These are phyloP conservation scores for Mycosphaerella arachidis DNA, from an alignment of 2,329 filamentous ascomycete genomes.

Conservation along the genomic window DNA sequence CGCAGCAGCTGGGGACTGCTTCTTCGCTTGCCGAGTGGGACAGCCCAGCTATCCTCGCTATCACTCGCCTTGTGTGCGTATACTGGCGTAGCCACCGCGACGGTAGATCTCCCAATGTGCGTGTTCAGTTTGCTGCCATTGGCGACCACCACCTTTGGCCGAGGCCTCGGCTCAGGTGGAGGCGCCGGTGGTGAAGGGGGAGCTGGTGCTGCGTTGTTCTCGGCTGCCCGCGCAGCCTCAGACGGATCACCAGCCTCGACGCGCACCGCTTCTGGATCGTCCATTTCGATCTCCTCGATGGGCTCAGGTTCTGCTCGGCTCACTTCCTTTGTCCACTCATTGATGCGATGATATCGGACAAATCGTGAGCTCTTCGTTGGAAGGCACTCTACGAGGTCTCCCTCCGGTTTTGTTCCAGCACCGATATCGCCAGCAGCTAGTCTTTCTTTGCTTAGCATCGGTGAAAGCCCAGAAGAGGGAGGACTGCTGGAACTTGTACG, in stretches of 20 bases:
- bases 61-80: constrained; percentile 7
- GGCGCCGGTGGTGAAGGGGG: constrained; percentile 15
- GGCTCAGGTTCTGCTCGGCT: constrained; percentile 66
- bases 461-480: constrained; percentile 3
- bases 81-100: constrained; percentile 6
- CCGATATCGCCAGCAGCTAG: neutral
- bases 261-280: constrained; percentile 39
- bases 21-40: constrained; percentile 16
- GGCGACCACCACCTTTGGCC: neutral
- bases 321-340: constrained; percentile 94
- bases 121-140: constrained; percentile 3
- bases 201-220: constrained; percentile 22
- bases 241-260: constrained; percentile 45
- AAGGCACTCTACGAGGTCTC: constrained; percentile 54
- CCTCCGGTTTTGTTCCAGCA: neutral
- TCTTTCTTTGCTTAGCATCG: constrained; percentile 4
- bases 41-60: constrained; percentile 17
- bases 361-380: constrained; percentile 70
- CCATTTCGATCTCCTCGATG: constrained; percentile 25
- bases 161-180: constrained; percentile 1
- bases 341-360: constrained; percentile 79
- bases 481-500: neutral
- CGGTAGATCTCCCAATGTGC: constrained; percentile 7
- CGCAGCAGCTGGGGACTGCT: constrained; percentile 17
- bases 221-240: constrained; percentile 33